These are phyloP conservation scores for Pascua sp. DNA, from an alignment of 1,284 basidiomycete genomes.

Conservation along the genomic window DNA sequence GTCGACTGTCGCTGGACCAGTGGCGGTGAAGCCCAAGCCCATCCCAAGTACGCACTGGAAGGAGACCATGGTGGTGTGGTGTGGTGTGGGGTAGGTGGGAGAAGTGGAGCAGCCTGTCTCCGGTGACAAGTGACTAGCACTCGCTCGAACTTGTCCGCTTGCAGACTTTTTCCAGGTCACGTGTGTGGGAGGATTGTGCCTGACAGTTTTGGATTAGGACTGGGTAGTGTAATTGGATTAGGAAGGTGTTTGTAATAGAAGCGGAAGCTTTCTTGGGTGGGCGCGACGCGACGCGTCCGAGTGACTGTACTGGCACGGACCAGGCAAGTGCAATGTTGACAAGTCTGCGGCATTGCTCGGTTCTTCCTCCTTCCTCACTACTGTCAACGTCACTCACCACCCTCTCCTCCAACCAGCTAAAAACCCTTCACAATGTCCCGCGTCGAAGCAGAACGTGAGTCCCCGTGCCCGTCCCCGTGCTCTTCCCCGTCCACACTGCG, in stretches of 20 bases:
- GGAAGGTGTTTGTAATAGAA: not conserved
- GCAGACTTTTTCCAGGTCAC: constrained; percentile 9
- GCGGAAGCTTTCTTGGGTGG: too few species aligned
- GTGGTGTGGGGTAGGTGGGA: constrained; percentile 1
- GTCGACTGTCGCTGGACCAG: too few species aligned
- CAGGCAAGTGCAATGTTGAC: not conserved
- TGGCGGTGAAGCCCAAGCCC: too few species aligned
- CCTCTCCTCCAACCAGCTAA: not conserved
- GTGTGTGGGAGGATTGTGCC: too few species aligned
- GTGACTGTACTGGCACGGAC: not conserved
- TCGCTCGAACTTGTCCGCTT: not conserved
- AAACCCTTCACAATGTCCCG: constrained; percentile 30
- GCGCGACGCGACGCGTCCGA: too few species aligned
- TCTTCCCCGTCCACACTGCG: not conserved
- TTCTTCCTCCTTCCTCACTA: too few species aligned
- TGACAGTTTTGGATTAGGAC: too few species aligned
- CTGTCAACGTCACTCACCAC: not conserved
- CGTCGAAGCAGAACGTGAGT: constrained; percentile 42
- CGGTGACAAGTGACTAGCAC: too few species aligned
- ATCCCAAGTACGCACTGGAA: constrained; percentile 54
- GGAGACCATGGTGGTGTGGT: constrained; percentile 54
- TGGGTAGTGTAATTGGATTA: not conserved
- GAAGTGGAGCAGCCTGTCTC: too few species aligned
- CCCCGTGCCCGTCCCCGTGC: not conserved
- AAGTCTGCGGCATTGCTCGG: not conserved